Percentiles rank a stretch among this genome's conserved stretches.
These are phyloP conservation scores for Lepraria neglecta DNA, from an alignment of 495 filamentous ascomycete genomes.

Conservation along the genomic window DNA sequence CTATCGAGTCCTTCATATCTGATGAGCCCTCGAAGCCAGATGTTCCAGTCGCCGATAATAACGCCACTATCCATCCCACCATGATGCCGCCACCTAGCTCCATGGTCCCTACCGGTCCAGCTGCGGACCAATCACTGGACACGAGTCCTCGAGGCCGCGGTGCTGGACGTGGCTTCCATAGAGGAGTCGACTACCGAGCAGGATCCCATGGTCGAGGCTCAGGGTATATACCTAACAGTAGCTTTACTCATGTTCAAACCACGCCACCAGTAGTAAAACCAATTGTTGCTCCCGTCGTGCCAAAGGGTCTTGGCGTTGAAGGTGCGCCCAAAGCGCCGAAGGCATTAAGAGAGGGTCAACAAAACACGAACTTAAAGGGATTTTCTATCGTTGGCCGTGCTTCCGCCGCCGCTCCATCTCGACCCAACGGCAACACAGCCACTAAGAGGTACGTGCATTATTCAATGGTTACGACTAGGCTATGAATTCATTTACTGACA, in stretches of 20 bases:
- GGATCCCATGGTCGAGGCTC: slow-evolving; percentile 31
- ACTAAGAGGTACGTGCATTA: slow-evolving; percentile 38
- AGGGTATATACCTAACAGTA: slow-evolving; percentile 20
- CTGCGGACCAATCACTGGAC: slow-evolving; percentile 20
- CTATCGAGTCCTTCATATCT: slow-evolving; percentile 21
- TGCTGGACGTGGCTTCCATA: slow-evolving; percentile 21
- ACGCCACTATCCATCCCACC: slow-evolving; percentile 4
- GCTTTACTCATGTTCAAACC: slow-evolving; percentile 22
- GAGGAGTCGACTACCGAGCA: slow-evolving; percentile 28
- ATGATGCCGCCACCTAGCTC: slow-evolving; percentile 30
- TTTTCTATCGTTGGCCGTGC: slow-evolving; percentile 31
- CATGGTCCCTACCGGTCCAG: slow-evolving; percentile 27
- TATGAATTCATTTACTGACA: slow-evolving; percentile 8
- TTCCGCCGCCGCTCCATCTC: slow-evolving; percentile 29
- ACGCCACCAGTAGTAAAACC: slow-evolving; percentile 21
- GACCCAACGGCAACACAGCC: slow-evolving; percentile 24
- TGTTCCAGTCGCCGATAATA: neutral
- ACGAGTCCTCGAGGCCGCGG: slow-evolving; percentile 20
- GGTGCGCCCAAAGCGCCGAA: slow-evolving; percentile 88
- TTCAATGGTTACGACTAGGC: neutral
- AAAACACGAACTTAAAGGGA: slow-evolving; percentile 51
- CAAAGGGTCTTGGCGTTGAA: slow-evolving; percentile 55
- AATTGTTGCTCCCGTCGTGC: slow-evolving; percentile 33
- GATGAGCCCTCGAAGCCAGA: slow-evolving; percentile 15
- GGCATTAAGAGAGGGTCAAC: slow-evolving; percentile 81